Percentiles rank a stretch among this genome's conserved stretches.
phyloP scores from a whole-genome alignment of 768 basidiomycete species.

The Russula ochroleuca region DNA sequence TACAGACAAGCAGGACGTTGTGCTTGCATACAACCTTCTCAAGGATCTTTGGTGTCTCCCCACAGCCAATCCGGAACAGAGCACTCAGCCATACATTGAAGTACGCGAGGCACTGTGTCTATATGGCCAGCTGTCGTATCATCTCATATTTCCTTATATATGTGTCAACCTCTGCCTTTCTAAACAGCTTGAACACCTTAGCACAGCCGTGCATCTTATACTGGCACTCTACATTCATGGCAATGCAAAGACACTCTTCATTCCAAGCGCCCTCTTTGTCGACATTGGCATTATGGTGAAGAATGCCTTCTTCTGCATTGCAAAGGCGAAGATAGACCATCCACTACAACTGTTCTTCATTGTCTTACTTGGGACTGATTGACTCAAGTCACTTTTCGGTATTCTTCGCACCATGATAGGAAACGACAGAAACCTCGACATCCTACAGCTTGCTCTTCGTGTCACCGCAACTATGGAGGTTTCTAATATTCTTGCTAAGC shows the following conservation, averaged over 20 bases:
- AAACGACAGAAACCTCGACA: not conserved
- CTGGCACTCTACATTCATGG: constrained; percentile 25
- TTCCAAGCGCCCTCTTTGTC: constrained; percentile 32
- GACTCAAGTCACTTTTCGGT: constrained; percentile 25
- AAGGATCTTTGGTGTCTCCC: not conserved
- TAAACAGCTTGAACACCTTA: not conserved
- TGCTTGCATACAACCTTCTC: not conserved
- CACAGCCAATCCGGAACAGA: not conserved
- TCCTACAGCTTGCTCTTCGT: constrained; percentile 6
- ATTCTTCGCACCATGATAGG: constrained; percentile 8
- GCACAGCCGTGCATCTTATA: not conserved
- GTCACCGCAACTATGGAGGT: not conserved
- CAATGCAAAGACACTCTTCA: constrained; percentile 25
- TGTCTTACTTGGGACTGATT: constrained; percentile 30
- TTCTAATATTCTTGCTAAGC: not conserved
- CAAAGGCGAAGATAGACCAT: constrained; percentile 27
- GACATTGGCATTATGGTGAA: constrained; percentile 39
- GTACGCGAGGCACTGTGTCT: not conserved
- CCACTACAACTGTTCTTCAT: constrained; percentile 25
- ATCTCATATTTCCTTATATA: not conserved
- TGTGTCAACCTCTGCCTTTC: not conserved
- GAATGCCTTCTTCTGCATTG: not conserved
- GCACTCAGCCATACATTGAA: not conserved
- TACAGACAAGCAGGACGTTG: constrained; percentile 8
- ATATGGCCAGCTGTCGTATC: not conserved